Conservation (phyloP, 768 basidiomycete species). For the Pleurotus cornucopiae region DNA sequence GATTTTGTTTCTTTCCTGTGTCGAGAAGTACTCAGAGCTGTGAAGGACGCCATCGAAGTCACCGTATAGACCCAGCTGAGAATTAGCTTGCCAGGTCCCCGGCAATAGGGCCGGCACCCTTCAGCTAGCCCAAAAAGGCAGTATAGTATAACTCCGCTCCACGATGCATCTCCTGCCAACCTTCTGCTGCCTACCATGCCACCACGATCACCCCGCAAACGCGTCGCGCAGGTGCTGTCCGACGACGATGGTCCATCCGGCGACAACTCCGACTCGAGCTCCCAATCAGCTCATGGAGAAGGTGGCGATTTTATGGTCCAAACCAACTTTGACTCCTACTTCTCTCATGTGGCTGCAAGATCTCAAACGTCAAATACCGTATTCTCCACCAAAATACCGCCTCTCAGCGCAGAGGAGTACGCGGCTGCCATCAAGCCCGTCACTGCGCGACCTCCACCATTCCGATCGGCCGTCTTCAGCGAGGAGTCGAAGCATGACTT, state of each 20-base stretch:
- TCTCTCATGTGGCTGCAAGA: slow-evolving; percentile 57
- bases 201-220: slow-evolving; percentile 7
- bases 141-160: no score
- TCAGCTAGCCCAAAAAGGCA: no score
- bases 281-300: background rate
- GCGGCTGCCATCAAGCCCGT: slow-evolving; percentile 31
- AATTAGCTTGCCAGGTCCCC: no score
- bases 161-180: no score
- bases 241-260: background rate
- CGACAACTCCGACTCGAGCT: background rate
- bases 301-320: slow-evolving; percentile 40
- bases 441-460: slow-evolving; percentile 23
- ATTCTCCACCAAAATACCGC: slow-evolving; percentile 71
- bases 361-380: slow-evolving; percentile 74
- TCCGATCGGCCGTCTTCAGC: slow-evolving; percentile 29
- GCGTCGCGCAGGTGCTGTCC: background rate
- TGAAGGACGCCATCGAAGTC: slow-evolving; percentile 19
- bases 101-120: no score
- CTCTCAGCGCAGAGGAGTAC: slow-evolving; percentile 67
- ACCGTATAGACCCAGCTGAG: no score
- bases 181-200: background rate
- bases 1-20: slow-evolving; percentile 26
- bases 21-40: slow-evolving; percentile 23
- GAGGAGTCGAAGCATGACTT: slow-evolving; percentile 29
- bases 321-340: slow-evolving; percentile 84